Conservation (phyloP, 2,329 filamentous ascomycete genomes). For the Purpureocillium takamizusanense region DNA sequence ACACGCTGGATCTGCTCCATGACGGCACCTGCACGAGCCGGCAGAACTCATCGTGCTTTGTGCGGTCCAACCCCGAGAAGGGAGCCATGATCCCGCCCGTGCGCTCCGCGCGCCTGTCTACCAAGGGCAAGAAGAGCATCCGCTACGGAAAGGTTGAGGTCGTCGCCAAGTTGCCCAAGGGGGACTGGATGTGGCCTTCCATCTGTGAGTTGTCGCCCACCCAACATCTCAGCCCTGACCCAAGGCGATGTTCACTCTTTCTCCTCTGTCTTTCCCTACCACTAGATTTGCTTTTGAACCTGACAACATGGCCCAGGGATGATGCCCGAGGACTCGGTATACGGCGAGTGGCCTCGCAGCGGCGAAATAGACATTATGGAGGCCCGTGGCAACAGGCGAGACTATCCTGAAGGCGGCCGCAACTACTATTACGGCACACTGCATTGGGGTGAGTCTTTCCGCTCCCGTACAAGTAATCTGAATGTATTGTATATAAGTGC, state of each 20-base stretch:
- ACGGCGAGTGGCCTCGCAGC: constrained; percentile 40
- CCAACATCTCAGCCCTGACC: no score
- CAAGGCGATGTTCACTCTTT: no score
- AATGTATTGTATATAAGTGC: no score
- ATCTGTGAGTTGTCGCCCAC: no score
- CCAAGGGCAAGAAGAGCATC: constrained; percentile 11
- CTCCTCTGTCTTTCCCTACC: constrained; percentile 2
- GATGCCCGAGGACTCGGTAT: constrained; percentile 37
- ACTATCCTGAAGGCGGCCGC: constrained; percentile 33
- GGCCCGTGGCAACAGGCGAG: constrained; percentile 25
- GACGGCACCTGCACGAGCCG: constrained; percentile 31
- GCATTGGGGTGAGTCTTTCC: constrained; percentile 40
- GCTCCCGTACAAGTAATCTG: no score
- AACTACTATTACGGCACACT: constrained; percentile 33
- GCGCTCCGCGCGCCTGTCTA: constrained; percentile 37
- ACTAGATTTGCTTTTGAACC: no score
- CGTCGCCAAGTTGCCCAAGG: constrained; percentile 39
- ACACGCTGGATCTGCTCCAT: constrained; percentile 34
- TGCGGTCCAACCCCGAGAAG: constrained; percentile 30
- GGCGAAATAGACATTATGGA: constrained; percentile 47
- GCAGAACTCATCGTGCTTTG: constrained; percentile 22
- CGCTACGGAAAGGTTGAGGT: constrained; percentile 35
- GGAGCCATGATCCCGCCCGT: constrained; percentile 40
- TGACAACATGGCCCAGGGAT: constrained; percentile 23
- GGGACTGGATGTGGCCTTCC: constrained; percentile 47